Evolutionary conservation across 352 stramenopile genomes (phyloP).

Genomic region (Peronospora destructor): DNA sequence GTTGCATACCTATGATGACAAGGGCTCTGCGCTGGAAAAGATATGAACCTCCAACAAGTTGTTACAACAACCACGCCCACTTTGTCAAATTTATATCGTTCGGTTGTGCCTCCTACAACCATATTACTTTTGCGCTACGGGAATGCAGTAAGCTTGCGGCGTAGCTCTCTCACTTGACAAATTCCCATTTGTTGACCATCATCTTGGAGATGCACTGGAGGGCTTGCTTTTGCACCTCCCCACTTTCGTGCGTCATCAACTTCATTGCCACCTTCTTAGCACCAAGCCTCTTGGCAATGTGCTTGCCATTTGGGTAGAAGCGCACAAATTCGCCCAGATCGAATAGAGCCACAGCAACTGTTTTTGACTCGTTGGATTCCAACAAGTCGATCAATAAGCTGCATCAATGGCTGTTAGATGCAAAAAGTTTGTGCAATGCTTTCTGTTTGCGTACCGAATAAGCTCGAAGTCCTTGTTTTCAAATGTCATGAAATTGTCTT

Average conservation of each 20-base stretch:
- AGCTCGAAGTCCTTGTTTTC: conserved; percentile 95
- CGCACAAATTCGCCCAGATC: conserved; percentile 97
- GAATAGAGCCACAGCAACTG: conserved; percentile 93
- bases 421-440: not conserved
- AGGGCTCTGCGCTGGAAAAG: not conserved
- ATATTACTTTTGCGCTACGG: not conserved
- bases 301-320: conserved; percentile 95
- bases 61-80: conserved; percentile 6
- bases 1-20: no score
- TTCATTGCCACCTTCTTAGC: conserved; percentile 96
- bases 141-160: not conserved
- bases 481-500: conserved; percentile 95
- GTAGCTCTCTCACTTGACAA: conserved; percentile 64
- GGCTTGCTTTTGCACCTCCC: conserved; percentile 95
- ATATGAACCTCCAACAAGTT: conserved; percentile 4
- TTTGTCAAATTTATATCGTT: conserved; percentile 13
- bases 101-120: conserved; percentile 5
- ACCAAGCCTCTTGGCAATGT: conserved; percentile 92
- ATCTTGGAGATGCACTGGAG: conserved; percentile 98
- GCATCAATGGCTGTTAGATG: conserved; percentile 1
- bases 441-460: conserved; percentile 49
- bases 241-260: conserved; percentile 94
- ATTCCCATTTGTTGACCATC: conserved; percentile 98
- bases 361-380: conserved; percentile 89
- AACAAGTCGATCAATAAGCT: conserved; percentile 92